Conservation (phyloP, 176 grass and related monocot genomes). For the Raddia guianensis region DNA sequence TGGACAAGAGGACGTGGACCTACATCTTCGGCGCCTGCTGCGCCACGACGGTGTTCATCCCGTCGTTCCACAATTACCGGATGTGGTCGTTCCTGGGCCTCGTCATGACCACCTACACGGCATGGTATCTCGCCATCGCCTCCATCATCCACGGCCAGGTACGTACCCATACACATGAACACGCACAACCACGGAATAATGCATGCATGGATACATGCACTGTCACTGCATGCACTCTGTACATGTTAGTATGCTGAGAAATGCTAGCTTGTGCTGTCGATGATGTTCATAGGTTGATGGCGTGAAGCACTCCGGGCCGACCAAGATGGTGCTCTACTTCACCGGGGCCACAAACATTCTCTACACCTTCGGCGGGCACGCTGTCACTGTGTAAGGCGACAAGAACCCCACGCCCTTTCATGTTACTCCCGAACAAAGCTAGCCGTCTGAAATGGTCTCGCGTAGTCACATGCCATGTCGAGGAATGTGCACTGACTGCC, state of each 20-base stretch:
- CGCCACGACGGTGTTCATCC: conserved; percentile 99
- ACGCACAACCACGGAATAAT: background rate
- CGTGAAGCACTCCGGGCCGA: conserved; percentile 89
- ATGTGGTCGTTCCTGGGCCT: conserved; percentile 99
- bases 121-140: conserved; percentile 95
- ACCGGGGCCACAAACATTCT: conserved; percentile 99
- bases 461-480: conserved; percentile 17
- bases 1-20: conserved; percentile 99
- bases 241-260: background rate
- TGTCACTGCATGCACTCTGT: background rate
- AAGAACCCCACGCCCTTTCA: conserved; percentile 1
- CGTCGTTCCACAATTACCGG: conserved; percentile 99
- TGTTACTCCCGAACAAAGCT: background rate
- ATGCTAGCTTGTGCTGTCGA: background rate
- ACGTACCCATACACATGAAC: background rate
- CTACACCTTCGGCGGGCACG: conserved; percentile 97
- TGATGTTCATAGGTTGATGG: conserved; percentile 70
- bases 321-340: conserved; percentile 97
- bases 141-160: conserved; percentile 95
- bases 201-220: too few species aligned
- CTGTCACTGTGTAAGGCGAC: conserved; percentile 97
- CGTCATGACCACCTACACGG: conserved; percentile 98
- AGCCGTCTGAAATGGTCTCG: background rate
- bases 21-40: conserved; percentile 99
- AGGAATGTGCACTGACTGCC: background rate